Conservation (phyloP, 148 eudicot species). For the Agrostemma githago region DNA sequence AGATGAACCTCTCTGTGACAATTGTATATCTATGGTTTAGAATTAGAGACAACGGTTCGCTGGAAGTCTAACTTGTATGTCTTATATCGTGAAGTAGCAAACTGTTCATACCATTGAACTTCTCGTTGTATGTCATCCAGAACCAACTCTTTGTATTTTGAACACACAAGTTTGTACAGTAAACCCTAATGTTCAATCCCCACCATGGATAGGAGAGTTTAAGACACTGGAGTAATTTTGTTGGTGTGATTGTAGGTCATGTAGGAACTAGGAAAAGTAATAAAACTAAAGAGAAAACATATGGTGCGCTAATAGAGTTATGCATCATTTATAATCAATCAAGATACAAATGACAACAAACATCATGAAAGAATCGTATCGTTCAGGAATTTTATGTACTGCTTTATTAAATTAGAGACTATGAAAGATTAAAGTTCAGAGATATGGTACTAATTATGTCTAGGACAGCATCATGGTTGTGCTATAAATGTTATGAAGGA, state of each 20-base stretch:
- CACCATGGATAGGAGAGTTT: not conserved
- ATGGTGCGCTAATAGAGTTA: not conserved
- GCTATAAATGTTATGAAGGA: not conserved
- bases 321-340: not conserved
- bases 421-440: not conserved
- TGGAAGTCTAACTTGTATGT: not conserved
- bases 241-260: not conserved
- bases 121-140: not conserved
- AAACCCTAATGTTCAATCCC: not conserved
- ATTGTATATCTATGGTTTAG: not conserved
- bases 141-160: not conserved
- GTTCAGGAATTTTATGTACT: not conserved
- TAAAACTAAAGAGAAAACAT: not conserved
- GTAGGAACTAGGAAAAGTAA: not conserved
- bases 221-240: not conserved
- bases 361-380: not conserved
- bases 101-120: not conserved
- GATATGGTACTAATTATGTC: not conserved
- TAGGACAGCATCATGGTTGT: not conserved
- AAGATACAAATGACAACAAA: not conserved
- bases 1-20: not conserved
- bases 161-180: not conserved
- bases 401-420: not conserved
- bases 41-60: not conserved
- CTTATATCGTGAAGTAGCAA: not conserved